Conservation (phyloP, 2,329 filamentous ascomycete species). For the Trichoderma sp. region DNA sequence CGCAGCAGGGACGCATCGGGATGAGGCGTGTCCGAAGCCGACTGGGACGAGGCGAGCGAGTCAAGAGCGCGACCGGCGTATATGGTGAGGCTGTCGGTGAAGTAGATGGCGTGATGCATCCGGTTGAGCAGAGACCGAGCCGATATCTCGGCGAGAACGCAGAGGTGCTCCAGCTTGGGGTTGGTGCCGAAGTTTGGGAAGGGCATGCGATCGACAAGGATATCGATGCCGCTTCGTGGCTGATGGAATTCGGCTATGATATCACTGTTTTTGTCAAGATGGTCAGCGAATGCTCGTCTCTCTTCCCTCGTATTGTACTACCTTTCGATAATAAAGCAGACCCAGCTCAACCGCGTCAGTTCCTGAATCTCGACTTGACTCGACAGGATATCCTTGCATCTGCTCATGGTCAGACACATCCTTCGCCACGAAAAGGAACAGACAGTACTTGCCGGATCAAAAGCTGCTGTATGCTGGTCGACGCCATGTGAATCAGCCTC, state of each 20-base stretch:
- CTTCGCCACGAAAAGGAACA: neutral
- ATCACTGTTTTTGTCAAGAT: slow-evolving; percentile 28
- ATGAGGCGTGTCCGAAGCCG: slow-evolving; percentile 2
- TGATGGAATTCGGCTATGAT: slow-evolving; percentile 35
- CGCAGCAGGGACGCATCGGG: slow-evolving; percentile 30
- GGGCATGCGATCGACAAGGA: slow-evolving; percentile 34
- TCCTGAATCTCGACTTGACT: slow-evolving; percentile 28
- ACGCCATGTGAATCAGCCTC: slow-evolving; percentile 33
- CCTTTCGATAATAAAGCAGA: slow-evolving; percentile 36
- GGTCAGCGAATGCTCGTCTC: neutral
- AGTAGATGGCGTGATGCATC: slow-evolving; percentile 34
- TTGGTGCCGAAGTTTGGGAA: slow-evolving; percentile 33
- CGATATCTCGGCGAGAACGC: slow-evolving; percentile 32
- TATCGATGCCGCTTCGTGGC: slow-evolving; percentile 35
- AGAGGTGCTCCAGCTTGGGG: slow-evolving; percentile 30
- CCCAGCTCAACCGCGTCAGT: slow-evolving; percentile 34
- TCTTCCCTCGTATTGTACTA: neutral
- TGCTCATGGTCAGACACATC: neutral
- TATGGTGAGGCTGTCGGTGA: slow-evolving; percentile 31
- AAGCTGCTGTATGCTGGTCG: slow-evolving; percentile 32
- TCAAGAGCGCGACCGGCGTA: slow-evolving; percentile 29
- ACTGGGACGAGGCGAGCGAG: slow-evolving; percentile 7
- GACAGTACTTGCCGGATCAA: slow-evolving; percentile 26
- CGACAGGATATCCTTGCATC: slow-evolving; percentile 27
- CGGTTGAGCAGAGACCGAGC: slow-evolving; percentile 34